phyloP scores from a whole-genome alignment of 2,329 filamentous ascomycete genomes.

The Botrytis pseudocinerea region DNA sequence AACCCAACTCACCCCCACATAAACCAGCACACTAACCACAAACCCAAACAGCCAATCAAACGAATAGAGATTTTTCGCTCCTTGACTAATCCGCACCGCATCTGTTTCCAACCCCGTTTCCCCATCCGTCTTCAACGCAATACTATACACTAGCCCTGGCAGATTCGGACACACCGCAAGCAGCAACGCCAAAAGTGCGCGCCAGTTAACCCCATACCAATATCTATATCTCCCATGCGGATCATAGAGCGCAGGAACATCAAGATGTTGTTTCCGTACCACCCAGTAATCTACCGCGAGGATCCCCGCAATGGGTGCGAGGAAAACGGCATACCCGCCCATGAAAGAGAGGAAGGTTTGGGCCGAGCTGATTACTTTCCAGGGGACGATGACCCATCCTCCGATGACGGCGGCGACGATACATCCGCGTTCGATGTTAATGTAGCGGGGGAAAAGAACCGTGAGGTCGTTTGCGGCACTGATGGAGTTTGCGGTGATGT shows the following conservation, averaged over 20 bases:
- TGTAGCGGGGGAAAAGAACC: slow-evolving; percentile 52
- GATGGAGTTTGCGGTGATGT: slow-evolving; percentile 58
- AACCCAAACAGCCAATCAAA: slow-evolving; percentile 70
- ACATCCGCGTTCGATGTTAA: slow-evolving; percentile 59
- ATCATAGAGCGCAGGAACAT: slow-evolving; percentile 44
- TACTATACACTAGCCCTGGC: slow-evolving; percentile 36
- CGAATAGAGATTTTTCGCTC: slow-evolving; percentile 56
- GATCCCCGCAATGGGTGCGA: slow-evolving; percentile 60
- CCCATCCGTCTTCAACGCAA: slow-evolving; percentile 22
- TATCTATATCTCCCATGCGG: slow-evolving; percentile 36
- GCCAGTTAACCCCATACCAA: slow-evolving; percentile 38
- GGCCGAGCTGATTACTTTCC: slow-evolving; percentile 64
- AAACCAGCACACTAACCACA: slow-evolving; percentile 55
- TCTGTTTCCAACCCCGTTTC: slow-evolving; percentile 1
- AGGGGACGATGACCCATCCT: slow-evolving; percentile 62
- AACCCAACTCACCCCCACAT: slow-evolving; percentile 50
- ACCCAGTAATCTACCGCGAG: slow-evolving; percentile 60
- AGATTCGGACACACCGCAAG: slow-evolving; percentile 35
- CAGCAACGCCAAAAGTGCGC: slow-evolving; percentile 35
- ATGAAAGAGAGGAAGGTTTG: slow-evolving; percentile 64
- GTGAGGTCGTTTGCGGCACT: slow-evolving; percentile 58
- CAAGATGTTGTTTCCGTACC: slow-evolving; percentile 44
- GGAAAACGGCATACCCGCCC: slow-evolving; percentile 62
- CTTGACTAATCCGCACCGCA: slow-evolving; percentile 42
- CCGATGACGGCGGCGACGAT: slow-evolving; percentile 54